A percentile compares a stretch with the other conserved stretches of the same genome.
phyloP scores from a whole-genome alignment of 2,329 filamentous ascomycete species.

The Aspergillus caelatus region DNA sequence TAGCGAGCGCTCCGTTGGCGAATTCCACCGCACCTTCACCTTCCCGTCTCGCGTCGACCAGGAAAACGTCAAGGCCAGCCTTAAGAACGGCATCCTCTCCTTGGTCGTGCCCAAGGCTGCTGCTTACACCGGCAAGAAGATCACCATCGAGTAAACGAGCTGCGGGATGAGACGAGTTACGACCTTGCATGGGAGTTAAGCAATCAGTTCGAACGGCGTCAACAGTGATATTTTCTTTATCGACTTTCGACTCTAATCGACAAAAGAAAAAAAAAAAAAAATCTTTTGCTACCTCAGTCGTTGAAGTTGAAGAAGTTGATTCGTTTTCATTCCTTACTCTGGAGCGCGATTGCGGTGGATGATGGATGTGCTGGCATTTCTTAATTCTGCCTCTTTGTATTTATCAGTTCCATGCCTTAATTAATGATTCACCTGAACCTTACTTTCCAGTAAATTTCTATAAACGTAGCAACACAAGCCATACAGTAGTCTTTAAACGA shows the following conservation, averaged over 20 bases:
- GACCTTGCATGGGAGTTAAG: background rate
- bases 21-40: constrained; percentile 61
- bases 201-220: background rate
- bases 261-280: background rate
- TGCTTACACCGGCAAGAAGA: constrained; percentile 52
- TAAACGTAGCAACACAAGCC: background rate
- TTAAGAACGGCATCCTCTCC: constrained; percentile 63
- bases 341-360: background rate
- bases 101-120: constrained; percentile 60
- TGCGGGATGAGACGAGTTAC: background rate
- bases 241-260: background rate
- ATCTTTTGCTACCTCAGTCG: background rate
- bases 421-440: too few relatives aligned
- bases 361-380: constrained; percentile 6
- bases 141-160: constrained; percentile 56
- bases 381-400: constrained; percentile 1
- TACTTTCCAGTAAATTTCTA: background rate
- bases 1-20: constrained; percentile 60
- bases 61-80: constrained; percentile 60
- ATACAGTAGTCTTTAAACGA: background rate
- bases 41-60: constrained; percentile 62
- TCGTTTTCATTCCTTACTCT: background rate
- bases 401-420: background rate
- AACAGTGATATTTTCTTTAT: background rate
- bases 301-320: background rate